phyloP scores from a whole-genome alignment of 805 yeast genomes.

The Yamadazyma ubonensis region DNA sequence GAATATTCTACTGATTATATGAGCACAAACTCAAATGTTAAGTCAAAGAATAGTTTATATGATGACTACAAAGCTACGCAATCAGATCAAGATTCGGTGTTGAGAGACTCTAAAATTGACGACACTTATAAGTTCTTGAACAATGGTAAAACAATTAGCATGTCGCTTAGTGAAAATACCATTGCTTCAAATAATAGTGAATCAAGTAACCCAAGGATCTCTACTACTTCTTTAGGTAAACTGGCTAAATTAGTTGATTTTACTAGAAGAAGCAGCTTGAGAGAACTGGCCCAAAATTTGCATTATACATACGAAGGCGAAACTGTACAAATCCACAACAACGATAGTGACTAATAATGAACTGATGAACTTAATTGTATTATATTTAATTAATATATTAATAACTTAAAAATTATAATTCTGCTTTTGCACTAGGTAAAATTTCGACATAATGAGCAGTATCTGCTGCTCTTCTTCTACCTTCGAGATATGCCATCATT shows the following conservation, averaged over 20 bases:
- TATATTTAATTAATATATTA: conserved; percentile 12
- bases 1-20: conserved; percentile 13
- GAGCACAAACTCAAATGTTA: conserved; percentile 4
- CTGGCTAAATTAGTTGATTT: conserved; percentile 49
- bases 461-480: conserved; percentile 83
- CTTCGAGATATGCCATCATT: conserved; percentile 89
- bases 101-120: conserved; percentile 22
- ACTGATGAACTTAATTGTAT: conserved; percentile 8
- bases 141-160: conserved; percentile 14
- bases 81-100: conserved; percentile 29
- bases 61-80: conserved; percentile 33
- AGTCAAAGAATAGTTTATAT: conserved; percentile 16
- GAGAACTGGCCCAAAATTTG: conserved; percentile 39
- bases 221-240: conserved; percentile 20
- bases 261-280: conserved; percentile 43
- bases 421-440: conserved; percentile 22
- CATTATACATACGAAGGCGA: conserved; percentile 30
- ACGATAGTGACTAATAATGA: conserved; percentile 7
- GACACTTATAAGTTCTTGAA: conserved; percentile 14
- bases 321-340: conserved; percentile 27
- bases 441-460: conserved; percentile 64
- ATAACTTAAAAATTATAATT: conserved; percentile 3
- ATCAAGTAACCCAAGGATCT: conserved; percentile 13
- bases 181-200: conserved; percentile 16
- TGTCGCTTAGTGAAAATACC: conserved; percentile 23